Conservation (phyloP, 2,329 filamentous ascomycete genomes). For the Apiospora sp. region DNA sequence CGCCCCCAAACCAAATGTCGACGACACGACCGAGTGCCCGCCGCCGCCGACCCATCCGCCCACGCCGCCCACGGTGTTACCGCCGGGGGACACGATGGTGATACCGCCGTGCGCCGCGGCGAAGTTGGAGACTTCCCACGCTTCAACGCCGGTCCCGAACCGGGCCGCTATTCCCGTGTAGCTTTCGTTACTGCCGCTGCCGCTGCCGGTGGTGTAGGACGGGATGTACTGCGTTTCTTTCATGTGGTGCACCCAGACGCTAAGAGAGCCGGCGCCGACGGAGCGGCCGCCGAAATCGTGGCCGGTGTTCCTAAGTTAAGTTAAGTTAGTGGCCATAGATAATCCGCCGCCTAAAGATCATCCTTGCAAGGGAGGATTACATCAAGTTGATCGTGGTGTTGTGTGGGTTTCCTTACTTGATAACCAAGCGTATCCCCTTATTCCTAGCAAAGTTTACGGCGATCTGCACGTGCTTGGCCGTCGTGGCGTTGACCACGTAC, state of each 20-base stretch:
- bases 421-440: conserved; percentile 46
- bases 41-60: conserved; percentile 69
- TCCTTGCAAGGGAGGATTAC: background rate
- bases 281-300: conserved; percentile 57
- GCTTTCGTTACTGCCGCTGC: background rate
- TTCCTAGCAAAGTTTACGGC: conserved; percentile 52
- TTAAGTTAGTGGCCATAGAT: background rate
- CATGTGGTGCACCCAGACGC: conserved; percentile 59
- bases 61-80: conserved; percentile 62
- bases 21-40: conserved; percentile 63
- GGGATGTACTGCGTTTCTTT: conserved; percentile 50
- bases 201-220: conserved; percentile 37
- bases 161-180: conserved; percentile 44
- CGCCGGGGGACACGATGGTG: conserved; percentile 50
- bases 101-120: conserved; percentile 42
- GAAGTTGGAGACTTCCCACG: conserved; percentile 38
- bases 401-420: conserved; percentile 42
- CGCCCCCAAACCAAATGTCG: conserved; percentile 65
- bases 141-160: conserved; percentile 45
- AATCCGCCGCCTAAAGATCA: background rate
- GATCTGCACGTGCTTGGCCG: conserved; percentile 47
- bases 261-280: conserved; percentile 54
- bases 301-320: conserved; percentile 46
- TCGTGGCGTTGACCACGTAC: conserved; percentile 49
- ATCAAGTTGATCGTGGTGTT: too few relatives aligned